These are phyloP conservation scores for Hymenoscyphus fructigenus DNA, from an alignment of 2,329 filamentous ascomycete species.

Conservation along the genomic window DNA sequence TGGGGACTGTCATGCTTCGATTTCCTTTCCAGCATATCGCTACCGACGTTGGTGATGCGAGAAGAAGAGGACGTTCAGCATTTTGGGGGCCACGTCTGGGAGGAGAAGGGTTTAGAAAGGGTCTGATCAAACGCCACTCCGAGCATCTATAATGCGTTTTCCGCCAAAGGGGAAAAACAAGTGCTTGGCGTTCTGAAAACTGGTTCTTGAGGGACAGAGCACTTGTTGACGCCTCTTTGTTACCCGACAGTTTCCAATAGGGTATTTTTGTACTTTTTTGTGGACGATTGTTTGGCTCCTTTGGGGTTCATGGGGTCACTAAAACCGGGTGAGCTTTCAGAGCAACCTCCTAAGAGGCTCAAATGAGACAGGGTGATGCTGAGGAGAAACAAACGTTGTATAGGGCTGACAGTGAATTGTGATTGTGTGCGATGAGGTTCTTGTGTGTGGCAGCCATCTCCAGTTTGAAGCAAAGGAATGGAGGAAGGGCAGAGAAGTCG, in stretches of 20 bases:
- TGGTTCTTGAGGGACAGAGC: not conserved
- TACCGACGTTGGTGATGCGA: not conserved
- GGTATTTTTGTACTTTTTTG: not conserved
- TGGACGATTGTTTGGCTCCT: not conserved
- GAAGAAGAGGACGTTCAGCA: not conserved
- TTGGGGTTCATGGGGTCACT: not conserved
- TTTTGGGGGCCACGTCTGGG: not conserved
- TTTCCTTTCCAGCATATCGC: constrained; percentile 5
- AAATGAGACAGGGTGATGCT: not conserved
- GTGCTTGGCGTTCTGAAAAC: constrained; percentile 17
- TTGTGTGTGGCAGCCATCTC: not conserved
- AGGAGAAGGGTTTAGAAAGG: constrained; percentile 1
- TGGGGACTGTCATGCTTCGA: constrained; percentile 5
- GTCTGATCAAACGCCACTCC: constrained; percentile 18
- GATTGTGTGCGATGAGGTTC: not conserved
- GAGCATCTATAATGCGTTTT: constrained; percentile 21
- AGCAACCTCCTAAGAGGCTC: no score
- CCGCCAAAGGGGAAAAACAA: constrained; percentile 1
- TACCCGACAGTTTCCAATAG: not conserved
- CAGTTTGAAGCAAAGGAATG: not conserved
- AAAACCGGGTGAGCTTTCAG: not conserved
- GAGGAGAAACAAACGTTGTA: not conserved
- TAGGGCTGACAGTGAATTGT: not conserved
- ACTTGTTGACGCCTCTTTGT: not conserved
- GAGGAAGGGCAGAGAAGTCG: constrained; percentile 1